These are phyloP conservation scores for Xylaria sp. DNA, from an alignment of 2,329 filamentous ascomycete species.

Conservation along the genomic window DNA sequence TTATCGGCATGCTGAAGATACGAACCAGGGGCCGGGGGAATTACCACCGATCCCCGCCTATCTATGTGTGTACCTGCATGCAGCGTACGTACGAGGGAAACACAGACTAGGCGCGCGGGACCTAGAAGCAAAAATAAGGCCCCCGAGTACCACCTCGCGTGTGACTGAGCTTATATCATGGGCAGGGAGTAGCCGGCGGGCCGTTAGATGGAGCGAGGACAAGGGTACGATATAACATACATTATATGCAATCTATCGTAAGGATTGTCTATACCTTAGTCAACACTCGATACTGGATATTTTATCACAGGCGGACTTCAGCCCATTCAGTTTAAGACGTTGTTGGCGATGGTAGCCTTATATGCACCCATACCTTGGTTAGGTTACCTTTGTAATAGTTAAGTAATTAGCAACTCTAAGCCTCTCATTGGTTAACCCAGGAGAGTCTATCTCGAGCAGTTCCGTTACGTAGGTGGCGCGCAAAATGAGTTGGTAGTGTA, in stretches of 20 bases:
- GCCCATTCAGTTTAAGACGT: background rate
- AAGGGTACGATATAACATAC: constrained; percentile 18
- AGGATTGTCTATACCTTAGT: constrained; percentile 34
- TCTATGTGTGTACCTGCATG: constrained; percentile 37
- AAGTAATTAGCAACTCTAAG: constrained; percentile 23
- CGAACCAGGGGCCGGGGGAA: constrained; percentile 17
- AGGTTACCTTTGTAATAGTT: constrained; percentile 23
- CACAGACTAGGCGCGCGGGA: constrained; percentile 9
- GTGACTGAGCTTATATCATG: background rate
- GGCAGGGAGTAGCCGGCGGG: background rate
- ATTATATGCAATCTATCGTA: constrained; percentile 22
- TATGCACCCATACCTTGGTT: background rate
- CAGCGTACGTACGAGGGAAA: constrained; percentile 9
- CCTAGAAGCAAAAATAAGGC: constrained; percentile 11
- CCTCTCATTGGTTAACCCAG: background rate
- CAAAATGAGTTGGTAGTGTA: constrained; percentile 7
- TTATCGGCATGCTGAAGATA: constrained; percentile 18
- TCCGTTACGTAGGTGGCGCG: constrained; percentile 13
- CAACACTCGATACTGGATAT: constrained; percentile 15
- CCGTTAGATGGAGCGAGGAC: constrained; percentile 17
- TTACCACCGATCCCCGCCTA: constrained; percentile 17
- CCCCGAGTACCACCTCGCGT: constrained; percentile 17
- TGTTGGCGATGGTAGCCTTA: constrained; percentile 6
- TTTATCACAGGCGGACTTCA: constrained; percentile 10
- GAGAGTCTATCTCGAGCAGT: constrained; percentile 12